Conservation (phyloP, 2,329 filamentous ascomycete genomes). For the Botrytis tulipae region DNA sequence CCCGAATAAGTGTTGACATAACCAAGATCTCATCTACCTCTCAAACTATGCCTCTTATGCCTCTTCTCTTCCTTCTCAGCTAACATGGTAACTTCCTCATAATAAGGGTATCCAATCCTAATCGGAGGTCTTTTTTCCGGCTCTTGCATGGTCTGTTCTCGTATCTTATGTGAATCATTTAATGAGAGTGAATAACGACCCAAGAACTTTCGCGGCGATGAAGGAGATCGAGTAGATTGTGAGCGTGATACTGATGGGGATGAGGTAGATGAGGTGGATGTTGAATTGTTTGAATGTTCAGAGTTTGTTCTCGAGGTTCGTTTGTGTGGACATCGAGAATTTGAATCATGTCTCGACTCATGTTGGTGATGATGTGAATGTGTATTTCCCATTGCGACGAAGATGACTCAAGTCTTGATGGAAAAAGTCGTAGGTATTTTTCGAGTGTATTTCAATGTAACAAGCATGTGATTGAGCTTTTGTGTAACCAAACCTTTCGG, state of each 20-base stretch:
- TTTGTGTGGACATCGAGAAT: not conserved
- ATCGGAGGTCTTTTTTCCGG: conserved; percentile 12
- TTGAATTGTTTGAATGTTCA: not conserved
- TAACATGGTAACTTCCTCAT: conserved; percentile 19
- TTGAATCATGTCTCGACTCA: not conserved
- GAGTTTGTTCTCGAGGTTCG: conserved; percentile 14
- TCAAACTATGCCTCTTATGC: conserved; percentile 13
- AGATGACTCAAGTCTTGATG: not conserved
- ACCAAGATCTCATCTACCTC: not conserved
- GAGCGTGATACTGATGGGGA: not conserved
- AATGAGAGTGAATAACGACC: not conserved
- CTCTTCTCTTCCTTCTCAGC: conserved; percentile 7
- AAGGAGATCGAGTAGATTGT: not conserved
- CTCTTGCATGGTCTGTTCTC: not conserved
- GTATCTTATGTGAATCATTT: not conserved
- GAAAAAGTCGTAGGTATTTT: not conserved
- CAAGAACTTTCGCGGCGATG: not conserved
- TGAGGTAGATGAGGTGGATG: not conserved
- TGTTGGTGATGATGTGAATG: not conserved
- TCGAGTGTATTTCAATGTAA: not conserved
- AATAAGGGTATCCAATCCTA: conserved; percentile 22
- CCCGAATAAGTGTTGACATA: not conserved
- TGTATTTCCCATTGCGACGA: conserved; percentile 14
- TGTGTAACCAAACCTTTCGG: not conserved
- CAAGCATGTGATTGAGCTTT: conserved; percentile 5